These are phyloP conservation scores for Candida glaebosa DNA, from an alignment of 805 yeast genomes.

Conservation along the genomic window DNA sequence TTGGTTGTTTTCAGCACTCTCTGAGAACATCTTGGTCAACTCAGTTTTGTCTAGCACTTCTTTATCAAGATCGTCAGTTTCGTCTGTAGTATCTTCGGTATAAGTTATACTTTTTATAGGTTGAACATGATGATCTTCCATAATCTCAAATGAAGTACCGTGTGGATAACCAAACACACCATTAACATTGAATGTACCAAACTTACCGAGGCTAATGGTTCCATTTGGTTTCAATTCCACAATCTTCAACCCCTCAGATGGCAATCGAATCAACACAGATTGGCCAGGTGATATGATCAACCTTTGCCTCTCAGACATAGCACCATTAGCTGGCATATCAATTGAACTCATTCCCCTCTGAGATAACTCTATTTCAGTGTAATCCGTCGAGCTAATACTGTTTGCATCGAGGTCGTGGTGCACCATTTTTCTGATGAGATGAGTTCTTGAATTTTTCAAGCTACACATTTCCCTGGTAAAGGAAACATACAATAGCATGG, in stretches of 20 bases:
- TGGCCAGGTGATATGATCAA: slow-evolving; percentile 44
- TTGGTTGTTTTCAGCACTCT: slow-evolving; percentile 60
- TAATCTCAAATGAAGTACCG: slow-evolving; percentile 87
- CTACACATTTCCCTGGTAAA: not conserved
- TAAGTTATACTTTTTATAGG: slow-evolving; percentile 45
- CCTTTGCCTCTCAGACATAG: slow-evolving; percentile 8
- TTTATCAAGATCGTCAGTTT: slow-evolving; percentile 31
- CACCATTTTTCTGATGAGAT: slow-evolving; percentile 1
- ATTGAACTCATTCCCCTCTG: not conserved
- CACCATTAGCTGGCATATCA: not conserved
- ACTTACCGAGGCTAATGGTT: slow-evolving; percentile 77
- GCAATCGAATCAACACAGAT: slow-evolving; percentile 66
- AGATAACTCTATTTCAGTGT: too few relatives aligned
- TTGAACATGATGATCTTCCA: slow-evolving; percentile 48
- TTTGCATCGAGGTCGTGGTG: slow-evolving; percentile 1
- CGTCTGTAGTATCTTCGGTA: slow-evolving; percentile 24
- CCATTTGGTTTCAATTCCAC: slow-evolving; percentile 63
- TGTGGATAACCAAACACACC: slow-evolving; percentile 75
- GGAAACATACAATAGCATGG: slow-evolving; percentile 47
- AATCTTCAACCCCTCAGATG: slow-evolving; percentile 75
- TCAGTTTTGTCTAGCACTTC: slow-evolving; percentile 37
- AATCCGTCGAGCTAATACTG: too few relatives aligned
- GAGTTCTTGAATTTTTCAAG: not conserved
- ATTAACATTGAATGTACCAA: slow-evolving; percentile 78
- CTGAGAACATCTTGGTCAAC: slow-evolving; percentile 33